Evolutionary conservation across 257 asterid genomes (phyloP), one percentile per base, ranked within the genome.

Genomic region (Thymus quinquecostatus): DNA sequence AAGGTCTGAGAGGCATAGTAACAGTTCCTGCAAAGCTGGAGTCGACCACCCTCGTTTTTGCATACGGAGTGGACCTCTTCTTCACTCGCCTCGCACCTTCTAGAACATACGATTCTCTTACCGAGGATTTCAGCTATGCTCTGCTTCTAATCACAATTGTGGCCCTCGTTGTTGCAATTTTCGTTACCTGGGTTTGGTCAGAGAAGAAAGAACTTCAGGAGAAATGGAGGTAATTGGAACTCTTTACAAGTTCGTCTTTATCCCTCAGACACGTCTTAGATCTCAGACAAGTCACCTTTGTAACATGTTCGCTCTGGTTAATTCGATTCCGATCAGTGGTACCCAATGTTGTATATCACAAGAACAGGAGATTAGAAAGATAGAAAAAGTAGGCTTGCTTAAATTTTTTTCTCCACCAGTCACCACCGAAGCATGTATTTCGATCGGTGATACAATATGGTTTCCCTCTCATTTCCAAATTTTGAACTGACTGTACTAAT

Each of bases 201-300:
- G 97, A 95, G 86, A 89, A 78, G 85, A 95, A 92, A 79, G 99
- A 92, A 57, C 85, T 95, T 74, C 98, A 95, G 88, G 99, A 92
- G 62, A 95, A 92, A 82, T 95, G 99, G 99, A 95, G 90, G 80
- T 92, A 87, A 95, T 29, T 48, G n/a, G 68, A 69, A 60, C 72
- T 34, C 60, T 34, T 54, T 8, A 55, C 40, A 32, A n/a, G 34
- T 50, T 74, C 68, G 56, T 69, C 60, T 14, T 60, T 2, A 30
- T 43, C 67, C 72, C 49, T 28, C 64, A n/a, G 64, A 69, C 40
- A 38, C 30, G 60, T 41, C 54, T 44, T 71, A 29, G 65, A 65
- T 43, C 21, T 38, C 45, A 29, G 73, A 71, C 70, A 32, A 53
- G 68, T 51, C 51, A 54, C 70, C 76, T 51, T 60, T 61, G 29